Conservation (phyloP, 2,329 filamentous ascomycete genomes). For the Colletotrichum higginsianum region DNA sequence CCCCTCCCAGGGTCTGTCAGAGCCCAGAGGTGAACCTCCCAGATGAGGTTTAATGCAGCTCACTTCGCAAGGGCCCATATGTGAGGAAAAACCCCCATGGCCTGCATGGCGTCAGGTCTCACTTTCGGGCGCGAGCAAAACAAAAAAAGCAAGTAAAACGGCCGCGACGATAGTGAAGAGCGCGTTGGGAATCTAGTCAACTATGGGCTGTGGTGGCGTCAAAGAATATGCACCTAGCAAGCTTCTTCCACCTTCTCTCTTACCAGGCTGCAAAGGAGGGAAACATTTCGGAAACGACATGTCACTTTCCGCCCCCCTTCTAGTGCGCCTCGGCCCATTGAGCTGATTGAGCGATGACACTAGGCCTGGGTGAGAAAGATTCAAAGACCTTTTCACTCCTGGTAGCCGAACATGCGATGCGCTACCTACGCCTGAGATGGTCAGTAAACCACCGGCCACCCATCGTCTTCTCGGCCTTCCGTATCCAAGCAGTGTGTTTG, state of each 20-base stretch:
- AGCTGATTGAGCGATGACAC: not conserved
- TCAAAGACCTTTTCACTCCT: not conserved
- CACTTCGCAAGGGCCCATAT: not conserved
- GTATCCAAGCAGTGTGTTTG: not conserved
- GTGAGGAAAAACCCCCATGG: not conserved
- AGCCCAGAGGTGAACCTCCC: too few relatives aligned
- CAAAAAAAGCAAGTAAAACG: slow-evolving; percentile 19
- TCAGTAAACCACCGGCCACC: slow-evolving; percentile 30
- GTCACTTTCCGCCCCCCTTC: slow-evolving; percentile 8
- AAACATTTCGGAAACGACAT: slow-evolving; percentile 19
- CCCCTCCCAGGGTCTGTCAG: not conserved
- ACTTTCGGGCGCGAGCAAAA: not conserved
- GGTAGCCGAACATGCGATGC: not conserved
- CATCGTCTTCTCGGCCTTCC: slow-evolving; percentile 1
- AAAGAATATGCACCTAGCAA: slow-evolving; percentile 10
- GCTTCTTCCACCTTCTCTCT: slow-evolving; percentile 3
- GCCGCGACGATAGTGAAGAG: slow-evolving; percentile 13
- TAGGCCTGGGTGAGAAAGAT: slow-evolving; percentile 13
- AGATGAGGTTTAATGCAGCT: not conserved
- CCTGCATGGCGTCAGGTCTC: slow-evolving; percentile 27
- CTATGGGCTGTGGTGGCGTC: slow-evolving; percentile 2
- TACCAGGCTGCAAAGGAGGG: not conserved
- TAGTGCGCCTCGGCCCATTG: not conserved
- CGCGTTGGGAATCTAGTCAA: not conserved
- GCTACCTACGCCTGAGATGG: slow-evolving; percentile 11